Evolutionary conservation across 1,284 basidiomycete species (phyloP), one percentile per base, ranked within the genome.

Genomic region (Salmacisia buchloeana): DNA sequence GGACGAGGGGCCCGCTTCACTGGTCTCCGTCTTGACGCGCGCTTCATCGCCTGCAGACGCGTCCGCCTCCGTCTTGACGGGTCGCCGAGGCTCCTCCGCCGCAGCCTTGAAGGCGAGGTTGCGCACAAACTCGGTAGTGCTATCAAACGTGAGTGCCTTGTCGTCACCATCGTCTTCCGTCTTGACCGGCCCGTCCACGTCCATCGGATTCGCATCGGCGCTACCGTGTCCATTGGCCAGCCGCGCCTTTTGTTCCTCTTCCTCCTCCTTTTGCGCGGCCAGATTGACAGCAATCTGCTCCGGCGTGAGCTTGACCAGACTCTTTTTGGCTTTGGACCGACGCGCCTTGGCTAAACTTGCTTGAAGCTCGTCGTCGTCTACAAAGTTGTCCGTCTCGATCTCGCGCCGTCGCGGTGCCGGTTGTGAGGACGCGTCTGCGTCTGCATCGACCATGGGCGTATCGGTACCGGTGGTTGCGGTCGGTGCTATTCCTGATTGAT

Each of bases 301-400:
- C 0, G 91, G 89, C 25, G 89, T 87, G 41, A 88, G 69, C 76
- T 90, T 92, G 76, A 89, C 88, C 38, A 78, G 64, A 15, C 84
- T 81, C 78, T 89, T 91, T 77, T 87, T 87, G 2, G 91, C 85
- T 72, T 90, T 90, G 39, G 88, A 88, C 73, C 90, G 85, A 64
- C 96, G 85, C 63, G 91, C 87, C 21, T 90, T 86, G 27, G 94
- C 89, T 61, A 98, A 84, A 31, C 91, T 91, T 35, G 91, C 91
- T 83, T 97, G 93, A 39, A 99, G 85, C 76, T 99, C 96, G 80
- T 99, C 96, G 80, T 99, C 96, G 82, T 98, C 96, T 69, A 98
- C 89, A 80, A 97, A 90, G 82, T 97, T 77, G 33, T 78, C 76
- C 5, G 69, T 70, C 29, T 64, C 62, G n/a, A 62, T 27, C 33